These are phyloP conservation scores for Trametes villosa DNA, from an alignment of 768 basidiomycete genomes.

Conservation along the genomic window DNA sequence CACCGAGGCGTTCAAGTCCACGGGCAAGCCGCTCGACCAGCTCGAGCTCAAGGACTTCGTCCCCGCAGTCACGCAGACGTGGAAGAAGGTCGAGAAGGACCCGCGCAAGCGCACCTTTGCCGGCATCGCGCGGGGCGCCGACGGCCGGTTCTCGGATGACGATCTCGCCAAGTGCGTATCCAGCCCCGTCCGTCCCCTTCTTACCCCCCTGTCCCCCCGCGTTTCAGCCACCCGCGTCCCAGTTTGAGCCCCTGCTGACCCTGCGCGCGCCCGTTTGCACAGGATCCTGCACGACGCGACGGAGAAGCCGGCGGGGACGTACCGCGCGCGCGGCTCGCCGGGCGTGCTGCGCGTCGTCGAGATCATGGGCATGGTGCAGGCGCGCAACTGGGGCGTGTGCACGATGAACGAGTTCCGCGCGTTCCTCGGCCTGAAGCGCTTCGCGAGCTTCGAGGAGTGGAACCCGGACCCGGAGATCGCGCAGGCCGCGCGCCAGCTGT, in stretches of 20 bases:
- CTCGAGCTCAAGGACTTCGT: conserved; percentile 29
- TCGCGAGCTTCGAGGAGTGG: conserved; percentile 71
- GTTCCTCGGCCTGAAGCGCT: conserved; percentile 73
- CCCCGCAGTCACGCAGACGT: conserved; percentile 19
- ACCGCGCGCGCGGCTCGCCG: conserved; percentile 53
- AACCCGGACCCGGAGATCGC: conserved; percentile 62
- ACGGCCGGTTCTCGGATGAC: conserved; percentile 56
- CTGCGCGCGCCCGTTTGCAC: background rate
- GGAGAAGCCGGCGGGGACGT: conserved; percentile 49
- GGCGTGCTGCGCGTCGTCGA: conserved; percentile 54
- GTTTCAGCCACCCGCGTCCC: background rate
- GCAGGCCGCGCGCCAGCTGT: conserved; percentile 64
- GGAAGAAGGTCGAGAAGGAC: conserved; percentile 26
- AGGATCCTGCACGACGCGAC: conserved; percentile 51
- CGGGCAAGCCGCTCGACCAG: conserved; percentile 30
- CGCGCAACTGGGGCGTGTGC: conserved; percentile 54
- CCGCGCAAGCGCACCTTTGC: conserved; percentile 36
- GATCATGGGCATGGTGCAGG: conserved; percentile 59
- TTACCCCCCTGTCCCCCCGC: background rate
- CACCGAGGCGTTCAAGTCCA: conserved; percentile 27
- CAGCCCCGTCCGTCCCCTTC: background rate
- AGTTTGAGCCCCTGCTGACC: background rate
- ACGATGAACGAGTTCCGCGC: conserved; percentile 69
- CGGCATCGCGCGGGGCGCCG: conserved; percentile 39
- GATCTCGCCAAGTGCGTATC: conserved; percentile 37